These are phyloP conservation scores for Rosa hybrid DNA, from an alignment of 331 rosid species.

Conservation along the genomic window DNA sequence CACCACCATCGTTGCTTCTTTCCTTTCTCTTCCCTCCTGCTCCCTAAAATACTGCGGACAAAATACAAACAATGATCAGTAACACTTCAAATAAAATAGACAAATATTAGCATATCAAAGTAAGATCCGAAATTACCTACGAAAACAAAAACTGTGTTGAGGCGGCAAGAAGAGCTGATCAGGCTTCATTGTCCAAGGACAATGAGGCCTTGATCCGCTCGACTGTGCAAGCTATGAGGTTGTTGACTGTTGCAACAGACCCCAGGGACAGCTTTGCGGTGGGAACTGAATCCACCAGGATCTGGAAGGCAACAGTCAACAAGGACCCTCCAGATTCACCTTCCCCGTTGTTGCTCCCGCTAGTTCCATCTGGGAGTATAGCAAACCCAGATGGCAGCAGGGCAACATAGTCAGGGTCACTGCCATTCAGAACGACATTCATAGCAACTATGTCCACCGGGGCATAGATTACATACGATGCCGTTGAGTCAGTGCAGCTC, in stretches of 20 bases:
- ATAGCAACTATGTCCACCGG: constrained; percentile 90
- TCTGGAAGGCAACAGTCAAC: constrained; percentile 91
- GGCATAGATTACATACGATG: constrained; percentile 82
- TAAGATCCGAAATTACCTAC: neutral
- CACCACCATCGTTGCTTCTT: constrained; percentile 17
- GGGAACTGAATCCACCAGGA: constrained; percentile 90
- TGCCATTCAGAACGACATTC: constrained; percentile 89
- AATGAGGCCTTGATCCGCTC: constrained; percentile 89
- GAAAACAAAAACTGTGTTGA: neutral
- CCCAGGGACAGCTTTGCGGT: constrained; percentile 94
- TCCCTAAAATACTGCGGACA: constrained; percentile 30
- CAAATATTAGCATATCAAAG: neutral
- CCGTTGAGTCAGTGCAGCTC: constrained; percentile 80
- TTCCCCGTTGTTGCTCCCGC: constrained; percentile 43
- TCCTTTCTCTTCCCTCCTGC: constrained; percentile 26
- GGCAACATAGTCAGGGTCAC: constrained; percentile 94
- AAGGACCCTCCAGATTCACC: constrained; percentile 72
- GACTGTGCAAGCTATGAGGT: constrained; percentile 89
- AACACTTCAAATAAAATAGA: neutral
- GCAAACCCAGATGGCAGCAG: constrained; percentile 98
- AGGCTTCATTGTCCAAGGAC: constrained; percentile 49
- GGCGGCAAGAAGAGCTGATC: neutral
- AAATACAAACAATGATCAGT: neutral
- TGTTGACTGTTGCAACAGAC: constrained; percentile 92
- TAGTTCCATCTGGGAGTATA: constrained; percentile 75